A percentile compares a stretch with the other conserved stretches of the same genome.
Conservation (phyloP, 495 filamentous ascomycete species). For the Talaromyces ruber region DNA sequence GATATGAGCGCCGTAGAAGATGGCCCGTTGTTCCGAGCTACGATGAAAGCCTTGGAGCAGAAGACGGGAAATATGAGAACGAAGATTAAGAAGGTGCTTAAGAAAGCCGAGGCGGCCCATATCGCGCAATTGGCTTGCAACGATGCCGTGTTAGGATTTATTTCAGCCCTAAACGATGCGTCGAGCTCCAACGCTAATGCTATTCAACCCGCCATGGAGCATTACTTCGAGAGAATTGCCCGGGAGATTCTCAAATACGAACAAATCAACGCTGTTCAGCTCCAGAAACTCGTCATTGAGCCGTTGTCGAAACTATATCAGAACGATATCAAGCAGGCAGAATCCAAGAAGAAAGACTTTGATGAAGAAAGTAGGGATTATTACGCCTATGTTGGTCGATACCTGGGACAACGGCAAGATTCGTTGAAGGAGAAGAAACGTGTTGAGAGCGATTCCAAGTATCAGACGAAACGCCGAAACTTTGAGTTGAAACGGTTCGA, state of each 20-base stretch:
- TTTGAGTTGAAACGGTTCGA: conserved; percentile 98
- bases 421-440: conserved; percentile 96
- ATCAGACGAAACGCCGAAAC: conserved; percentile 84
- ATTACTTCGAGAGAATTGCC: conserved; percentile 97
- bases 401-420: conserved; percentile 91
- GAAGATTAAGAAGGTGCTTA: conserved; percentile 93
- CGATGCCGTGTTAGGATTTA: conserved; percentile 70
- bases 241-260: conserved; percentile 85
- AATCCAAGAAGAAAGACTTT: conserved; percentile 94
- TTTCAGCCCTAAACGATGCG: conserved; percentile 80
- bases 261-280: conserved; percentile 68
- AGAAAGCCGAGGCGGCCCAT: conserved; percentile 79
- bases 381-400: conserved; percentile 88
- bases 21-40: conserved; percentile 91
- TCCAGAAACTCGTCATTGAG: conserved; percentile 90
- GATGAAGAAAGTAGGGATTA: conserved; percentile 98
- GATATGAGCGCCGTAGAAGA: conserved; percentile 84
- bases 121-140: conserved; percentile 75
- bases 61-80: conserved; percentile 91
- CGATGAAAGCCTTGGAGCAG: conserved; percentile 92
- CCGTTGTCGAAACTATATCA: conserved; percentile 87
- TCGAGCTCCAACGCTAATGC: conserved; percentile 89
- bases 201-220: conserved; percentile 89
- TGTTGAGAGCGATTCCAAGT: conserved; percentile 89
- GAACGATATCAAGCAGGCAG: conserved; percentile 94